phyloP scores from a whole-genome alignment of 2,329 filamentous ascomycete genomes.

The Geosmithia putterillii region DNA sequence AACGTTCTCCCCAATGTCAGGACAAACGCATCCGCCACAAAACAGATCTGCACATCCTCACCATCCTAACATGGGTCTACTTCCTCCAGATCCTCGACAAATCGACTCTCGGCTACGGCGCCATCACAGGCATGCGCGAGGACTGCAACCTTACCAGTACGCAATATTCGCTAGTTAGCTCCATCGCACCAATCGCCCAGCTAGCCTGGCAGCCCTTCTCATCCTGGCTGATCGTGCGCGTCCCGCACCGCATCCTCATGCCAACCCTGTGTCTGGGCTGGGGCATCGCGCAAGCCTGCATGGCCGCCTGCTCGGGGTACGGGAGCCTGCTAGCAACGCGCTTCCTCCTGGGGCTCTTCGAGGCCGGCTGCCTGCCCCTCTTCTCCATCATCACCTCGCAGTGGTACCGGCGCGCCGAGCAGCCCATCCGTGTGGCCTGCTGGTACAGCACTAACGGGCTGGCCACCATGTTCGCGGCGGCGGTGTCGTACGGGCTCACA shows the following conservation, averaged over 20 bases:
- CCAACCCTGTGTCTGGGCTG: conserved; percentile 31
- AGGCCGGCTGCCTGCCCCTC: conserved; percentile 38
- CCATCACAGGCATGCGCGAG: conserved; percentile 38
- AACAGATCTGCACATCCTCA: conserved; percentile 47
- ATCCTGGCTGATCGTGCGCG: conserved; percentile 45
- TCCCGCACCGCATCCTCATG: conserved; percentile 48
- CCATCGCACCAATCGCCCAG: conserved; percentile 46
- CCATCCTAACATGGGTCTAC: conserved; percentile 44
- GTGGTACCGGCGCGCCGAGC: conserved; percentile 39
- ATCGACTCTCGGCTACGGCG: conserved; percentile 41
- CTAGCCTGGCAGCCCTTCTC: conserved; percentile 50
- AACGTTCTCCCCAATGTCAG: too few relatives aligned
- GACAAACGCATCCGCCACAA: conserved; percentile 46
- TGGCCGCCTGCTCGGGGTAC: conserved; percentile 35
- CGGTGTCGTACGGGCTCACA: conserved; percentile 43
- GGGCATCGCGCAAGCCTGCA: conserved; percentile 28
- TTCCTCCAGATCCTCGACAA: conserved; percentile 50
- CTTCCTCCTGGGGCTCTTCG: conserved; percentile 33
- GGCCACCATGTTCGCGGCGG: conserved; percentile 43
- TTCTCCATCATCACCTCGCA: conserved; percentile 33
- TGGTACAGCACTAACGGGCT: conserved; percentile 54
- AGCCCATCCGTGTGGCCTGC: conserved; percentile 49
- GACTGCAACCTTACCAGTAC: conserved; percentile 38
- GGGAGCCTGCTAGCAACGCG: conserved; percentile 33
- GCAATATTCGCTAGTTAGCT: conserved; percentile 44